phyloP scores from a whole-genome alignment of 805 yeast species.

The Candida bentonensis region DNA sequence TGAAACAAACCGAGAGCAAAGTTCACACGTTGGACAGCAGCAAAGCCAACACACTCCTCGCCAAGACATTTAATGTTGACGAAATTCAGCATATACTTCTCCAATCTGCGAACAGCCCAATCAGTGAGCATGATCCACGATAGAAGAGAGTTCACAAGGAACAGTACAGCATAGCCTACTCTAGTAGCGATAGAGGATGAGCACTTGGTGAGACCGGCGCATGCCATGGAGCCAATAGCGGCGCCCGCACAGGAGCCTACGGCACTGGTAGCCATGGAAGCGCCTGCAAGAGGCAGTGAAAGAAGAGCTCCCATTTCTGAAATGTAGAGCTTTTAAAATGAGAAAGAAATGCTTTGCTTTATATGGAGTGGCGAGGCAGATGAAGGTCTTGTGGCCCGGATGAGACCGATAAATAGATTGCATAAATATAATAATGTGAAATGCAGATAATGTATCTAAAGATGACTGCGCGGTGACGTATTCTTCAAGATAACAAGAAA shows the following conservation, averaged over 20 bases:
- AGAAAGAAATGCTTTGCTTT: too few relatives aligned
- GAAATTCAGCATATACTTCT: slow-evolving; percentile 51
- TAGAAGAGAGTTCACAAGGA: slow-evolving; percentile 62
- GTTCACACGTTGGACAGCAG: slow-evolving; percentile 85
- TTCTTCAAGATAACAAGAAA: too few relatives aligned
- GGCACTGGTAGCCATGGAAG: slow-evolving; percentile 47
- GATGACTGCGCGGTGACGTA: too few relatives aligned
- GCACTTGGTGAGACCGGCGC: slow-evolving; percentile 42
- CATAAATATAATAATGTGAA: too few relatives aligned
- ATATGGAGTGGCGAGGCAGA: too few relatives aligned
- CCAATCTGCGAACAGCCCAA: slow-evolving; percentile 61
- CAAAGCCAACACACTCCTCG: slow-evolving; percentile 77
- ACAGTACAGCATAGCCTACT: slow-evolving; percentile 66
- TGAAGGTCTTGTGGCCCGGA: too few relatives aligned
- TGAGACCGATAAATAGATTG: too few relatives aligned
- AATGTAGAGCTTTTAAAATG: too few relatives aligned
- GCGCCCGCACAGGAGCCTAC: slow-evolving; percentile 72
- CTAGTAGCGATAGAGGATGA: slow-evolving; percentile 74
- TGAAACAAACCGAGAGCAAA: slow-evolving; percentile 78
- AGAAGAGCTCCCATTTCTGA: slow-evolving; percentile 26
- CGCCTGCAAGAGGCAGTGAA: slow-evolving; percentile 37
- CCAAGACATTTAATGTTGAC: slow-evolving; percentile 68
- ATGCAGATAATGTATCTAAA: too few relatives aligned
- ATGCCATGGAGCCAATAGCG: slow-evolving; percentile 56
- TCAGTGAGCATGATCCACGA: slow-evolving; percentile 91